Evolutionary conservation across 192 early-diverging fungal species (phyloP).

Genomic region (Coemansia sp.): DNA sequence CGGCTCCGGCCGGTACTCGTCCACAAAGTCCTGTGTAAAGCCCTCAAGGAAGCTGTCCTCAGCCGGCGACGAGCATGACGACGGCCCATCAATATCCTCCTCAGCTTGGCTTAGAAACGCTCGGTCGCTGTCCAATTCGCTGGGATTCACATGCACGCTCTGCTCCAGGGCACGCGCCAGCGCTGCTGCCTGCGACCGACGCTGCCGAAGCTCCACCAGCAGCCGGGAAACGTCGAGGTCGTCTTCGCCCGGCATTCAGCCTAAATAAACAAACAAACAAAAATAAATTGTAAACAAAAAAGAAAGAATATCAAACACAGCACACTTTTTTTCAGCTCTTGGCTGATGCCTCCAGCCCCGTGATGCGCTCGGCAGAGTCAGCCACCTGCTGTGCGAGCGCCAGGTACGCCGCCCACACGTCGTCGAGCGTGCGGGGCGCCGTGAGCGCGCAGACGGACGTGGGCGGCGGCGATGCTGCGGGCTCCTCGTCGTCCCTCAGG

Average conservation of each 20-base stretch:
- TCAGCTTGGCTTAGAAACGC: not conserved
- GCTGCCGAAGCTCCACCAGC: slow-evolving; percentile 16
- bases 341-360: slow-evolving; percentile 14
- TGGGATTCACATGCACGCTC: slow-evolving; percentile 7
- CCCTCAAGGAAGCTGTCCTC: slow-evolving; percentile 31
- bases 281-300: not conserved
- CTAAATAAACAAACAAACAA: not conserved
- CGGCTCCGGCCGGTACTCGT: slow-evolving; percentile 11
- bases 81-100: not conserved
- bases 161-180: slow-evolving; percentile 27
- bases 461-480: not conserved
- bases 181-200: slow-evolving; percentile 19
- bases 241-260: not conserved
- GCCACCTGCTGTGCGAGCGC: slow-evolving; percentile 37
- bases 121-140: too few relatives aligned
- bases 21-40: slow-evolving; percentile 36
- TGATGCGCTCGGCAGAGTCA: slow-evolving; percentile 21
- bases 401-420: slow-evolving; percentile 40
- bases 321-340: not conserved
- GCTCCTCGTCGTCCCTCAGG: slow-evolving; percentile 13
- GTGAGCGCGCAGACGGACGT: slow-evolving; percentile 35
- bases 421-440: slow-evolving; percentile 25
- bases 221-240: slow-evolving; percentile 14
- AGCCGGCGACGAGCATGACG: slow-evolving; percentile 11
- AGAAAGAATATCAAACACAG: not conserved